Evolutionary conservation across 73 alveolate species (phyloP), one percentile per base, ranked within the genome.

Genomic region (Paramecium sonneborni): DNA sequence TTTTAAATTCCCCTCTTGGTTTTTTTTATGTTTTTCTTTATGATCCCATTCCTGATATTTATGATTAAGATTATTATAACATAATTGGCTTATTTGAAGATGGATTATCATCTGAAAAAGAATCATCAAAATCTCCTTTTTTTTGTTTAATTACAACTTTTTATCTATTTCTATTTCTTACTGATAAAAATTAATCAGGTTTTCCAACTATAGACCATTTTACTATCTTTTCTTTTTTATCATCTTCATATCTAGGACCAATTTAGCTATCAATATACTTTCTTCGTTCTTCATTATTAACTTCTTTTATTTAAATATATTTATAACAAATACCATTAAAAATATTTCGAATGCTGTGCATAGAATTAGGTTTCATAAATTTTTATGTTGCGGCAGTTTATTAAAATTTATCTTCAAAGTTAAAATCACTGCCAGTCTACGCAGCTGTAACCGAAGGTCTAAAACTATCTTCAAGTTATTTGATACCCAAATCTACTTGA

Each of bases 171-270:
- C 32, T 52, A 52, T 52, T 52, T n/a, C 68, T 52, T 21, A 52
- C 68, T 15, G 68, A 52, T 18, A 52, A 21, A 52, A 52, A 52
- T 21, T 52, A 52, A n/a, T 52, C 68, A 18, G 68, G 84, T 26
- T 62, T 26, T 14, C 90, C 90, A 38, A 79, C 90, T 20, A 79
- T 44, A 43, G 90, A 43, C 90, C 90, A 79, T 44, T 79, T 79
- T 30, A 79, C 72, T 14, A 79, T 20, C n/a, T 79, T 43, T 11
- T 46, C 84, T 62, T 62, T 30, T 62, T 62, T 46, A 10, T 79
- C 90, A 18, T 28, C 39, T 10, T 79, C 90, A 79, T n/a, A 79
- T 44, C 76, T 38, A 7, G 90, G 90, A 7, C 90, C 90, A 21
- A 24, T n/a, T 21, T 79, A 12, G n/a, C 74, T 37, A 20, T 79